Evolutionary conservation across 805 yeast genomes (phyloP).

Genomic region (Spathaspora boniae): DNA sequence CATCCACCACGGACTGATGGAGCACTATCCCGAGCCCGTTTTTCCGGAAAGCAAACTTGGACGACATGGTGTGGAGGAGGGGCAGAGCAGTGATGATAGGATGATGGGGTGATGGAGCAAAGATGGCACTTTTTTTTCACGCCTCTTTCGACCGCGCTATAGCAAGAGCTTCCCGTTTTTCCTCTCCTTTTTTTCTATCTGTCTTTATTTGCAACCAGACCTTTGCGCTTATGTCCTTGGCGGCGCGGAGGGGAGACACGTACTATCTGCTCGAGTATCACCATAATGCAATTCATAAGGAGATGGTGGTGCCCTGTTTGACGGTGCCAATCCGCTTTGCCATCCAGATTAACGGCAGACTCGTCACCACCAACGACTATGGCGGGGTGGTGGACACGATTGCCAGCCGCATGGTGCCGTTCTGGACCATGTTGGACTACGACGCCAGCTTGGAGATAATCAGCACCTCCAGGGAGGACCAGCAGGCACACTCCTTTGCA

Average conservation of each 20-base stretch:
- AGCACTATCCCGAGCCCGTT: slow-evolving; percentile 8
- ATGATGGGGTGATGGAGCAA: too few relatives aligned
- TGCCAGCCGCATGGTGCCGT: slow-evolving; percentile 6
- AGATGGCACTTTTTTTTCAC: too few relatives aligned
- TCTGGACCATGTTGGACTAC: slow-evolving; percentile 12
- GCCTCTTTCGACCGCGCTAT: too few relatives aligned
- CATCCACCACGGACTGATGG: slow-evolving; percentile 9
- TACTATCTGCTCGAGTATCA: slow-evolving; percentile 9
- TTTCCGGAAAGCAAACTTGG: slow-evolving; percentile 6
- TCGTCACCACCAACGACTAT: slow-evolving; percentile 7
- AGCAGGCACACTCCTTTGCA: too few relatives aligned
- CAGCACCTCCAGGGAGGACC: too few relatives aligned
- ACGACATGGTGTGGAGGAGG: slow-evolving; percentile 5
- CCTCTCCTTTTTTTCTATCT: not conserved
- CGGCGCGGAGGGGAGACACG: slow-evolving; percentile 8
- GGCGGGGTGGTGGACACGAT: slow-evolving; percentile 13
- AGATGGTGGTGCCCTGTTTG: slow-evolving; percentile 1
- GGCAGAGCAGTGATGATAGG: slow-evolving; percentile 5
- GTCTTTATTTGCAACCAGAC: slow-evolving; percentile 11
- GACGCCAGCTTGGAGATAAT: slow-evolving; percentile 7
- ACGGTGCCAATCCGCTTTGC: slow-evolving; percentile 7
- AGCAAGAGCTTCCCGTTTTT: too few relatives aligned
- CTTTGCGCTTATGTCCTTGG: not conserved
- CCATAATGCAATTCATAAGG: not conserved
- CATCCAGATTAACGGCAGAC: slow-evolving; percentile 12